A percentile compares a stretch with the other conserved stretches of the same genome.
Conservation (phyloP, 176 grass and related monocot species). For the Aegilops tauschii region DNA sequence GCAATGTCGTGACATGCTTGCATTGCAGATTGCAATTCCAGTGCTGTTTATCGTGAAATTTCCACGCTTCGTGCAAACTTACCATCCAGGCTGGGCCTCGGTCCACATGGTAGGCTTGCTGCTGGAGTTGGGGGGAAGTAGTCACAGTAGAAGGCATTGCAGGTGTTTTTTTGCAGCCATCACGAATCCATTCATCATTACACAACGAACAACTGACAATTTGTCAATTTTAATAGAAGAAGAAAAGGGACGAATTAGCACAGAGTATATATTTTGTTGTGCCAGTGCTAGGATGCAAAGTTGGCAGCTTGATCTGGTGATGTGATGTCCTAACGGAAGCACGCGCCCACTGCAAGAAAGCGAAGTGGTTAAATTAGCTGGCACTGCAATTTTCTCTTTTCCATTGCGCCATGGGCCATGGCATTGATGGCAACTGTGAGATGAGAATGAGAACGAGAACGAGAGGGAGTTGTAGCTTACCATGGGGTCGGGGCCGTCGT, state of each 20-base stretch:
- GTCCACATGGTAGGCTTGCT: slow-evolving; percentile 94
- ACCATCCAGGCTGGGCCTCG: slow-evolving; percentile 82
- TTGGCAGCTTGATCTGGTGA: slow-evolving; percentile 14
- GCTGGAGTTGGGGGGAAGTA: slow-evolving; percentile 46
- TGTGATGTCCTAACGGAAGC: slow-evolving; percentile 37
- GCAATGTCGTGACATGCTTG: not conserved
- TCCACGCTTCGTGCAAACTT: not conserved
- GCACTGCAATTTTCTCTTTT: not conserved
- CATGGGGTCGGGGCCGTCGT: slow-evolving; percentile 87
- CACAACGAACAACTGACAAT: not conserved
- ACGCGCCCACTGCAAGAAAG: not conserved
- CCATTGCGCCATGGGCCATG: not conserved
- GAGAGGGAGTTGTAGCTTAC: slow-evolving; percentile 2
- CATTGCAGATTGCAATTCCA: not conserved
- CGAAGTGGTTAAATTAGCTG: not conserved
- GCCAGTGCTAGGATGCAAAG: not conserved
- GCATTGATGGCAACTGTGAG: not conserved
- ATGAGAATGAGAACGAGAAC: too few relatives aligned
- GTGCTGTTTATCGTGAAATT: not conserved
- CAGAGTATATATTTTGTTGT: not conserved
- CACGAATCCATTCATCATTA: not conserved
- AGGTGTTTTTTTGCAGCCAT: slow-evolving; percentile 74
- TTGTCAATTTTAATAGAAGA: too few relatives aligned
- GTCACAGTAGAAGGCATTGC: slow-evolving; percentile 47
- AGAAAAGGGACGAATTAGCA: not conserved